Evolutionary conservation across 106 monocot genomes (phyloP).

Genomic region (Phalaenopsis equestris): DNA sequence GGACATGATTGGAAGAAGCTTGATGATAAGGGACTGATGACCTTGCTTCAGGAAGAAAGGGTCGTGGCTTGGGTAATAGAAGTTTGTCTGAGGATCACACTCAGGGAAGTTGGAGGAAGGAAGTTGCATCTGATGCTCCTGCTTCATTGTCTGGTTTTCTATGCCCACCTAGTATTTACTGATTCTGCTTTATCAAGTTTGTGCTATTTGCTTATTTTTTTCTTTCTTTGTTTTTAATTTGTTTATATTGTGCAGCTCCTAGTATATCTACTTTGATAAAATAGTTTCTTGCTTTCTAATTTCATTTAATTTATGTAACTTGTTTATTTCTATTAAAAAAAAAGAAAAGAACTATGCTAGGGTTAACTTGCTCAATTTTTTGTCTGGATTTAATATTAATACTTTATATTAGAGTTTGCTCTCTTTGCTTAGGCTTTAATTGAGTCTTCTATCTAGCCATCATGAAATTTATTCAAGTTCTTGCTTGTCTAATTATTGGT

Average conservation of each 20-base stretch:
- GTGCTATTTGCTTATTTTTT: not conserved
- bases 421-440: not conserved
- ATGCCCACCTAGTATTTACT: not conserved
- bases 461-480: not conserved
- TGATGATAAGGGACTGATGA: slow-evolving; percentile 43
- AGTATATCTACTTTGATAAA: not conserved
- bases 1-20: slow-evolving; percentile 89
- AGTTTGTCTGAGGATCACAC: slow-evolving; percentile 28
- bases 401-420: not conserved
- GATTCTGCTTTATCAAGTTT: not conserved
- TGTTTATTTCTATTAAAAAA: not conserved
- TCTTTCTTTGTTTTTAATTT: not conserved
- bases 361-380: too few species aligned
- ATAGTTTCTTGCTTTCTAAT: not conserved
- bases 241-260: not conserved
- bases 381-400: too few species aligned
- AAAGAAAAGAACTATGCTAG: too few species aligned
- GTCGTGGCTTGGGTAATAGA: slow-evolving; percentile 19
- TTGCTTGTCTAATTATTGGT: not conserved
- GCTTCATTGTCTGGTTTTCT: slow-evolving; percentile 27
- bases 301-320: not conserved
- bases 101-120: slow-evolving; percentile 71
- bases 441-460: not conserved
- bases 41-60: slow-evolving; percentile 23
- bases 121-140: slow-evolving; percentile 20